These are phyloP conservation scores for Tetraselmis chui DNA, from an alignment of 139 green algal species.

Conservation along the genomic window DNA sequence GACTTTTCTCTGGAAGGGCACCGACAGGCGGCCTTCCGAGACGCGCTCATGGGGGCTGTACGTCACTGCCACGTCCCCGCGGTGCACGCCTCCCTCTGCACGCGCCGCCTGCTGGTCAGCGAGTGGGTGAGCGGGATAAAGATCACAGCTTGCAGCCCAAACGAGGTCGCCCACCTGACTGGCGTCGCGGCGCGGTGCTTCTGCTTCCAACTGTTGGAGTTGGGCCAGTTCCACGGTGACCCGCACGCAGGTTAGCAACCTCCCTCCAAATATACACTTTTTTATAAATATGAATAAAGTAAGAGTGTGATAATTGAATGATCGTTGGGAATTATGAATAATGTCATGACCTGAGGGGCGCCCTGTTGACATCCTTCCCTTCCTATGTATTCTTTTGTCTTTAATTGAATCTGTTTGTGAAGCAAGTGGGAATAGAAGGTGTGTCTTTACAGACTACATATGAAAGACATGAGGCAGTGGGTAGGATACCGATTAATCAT, in stretches of 20 bases:
- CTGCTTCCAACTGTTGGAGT: conserved; percentile 4
- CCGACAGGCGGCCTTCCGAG: conserved; percentile 1
- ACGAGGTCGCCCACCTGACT: neutral
- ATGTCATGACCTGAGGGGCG: too few species aligned
- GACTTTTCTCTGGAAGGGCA: conserved; percentile 9
- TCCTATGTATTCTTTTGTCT: too few species aligned
- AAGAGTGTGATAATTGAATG: too few species aligned
- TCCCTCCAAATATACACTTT: too few species aligned
- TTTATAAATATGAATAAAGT: too few species aligned
- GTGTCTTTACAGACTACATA: too few species aligned
- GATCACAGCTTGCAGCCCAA: neutral
- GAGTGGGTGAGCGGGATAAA: conserved; percentile 1
- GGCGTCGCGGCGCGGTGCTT: conserved; percentile 5
- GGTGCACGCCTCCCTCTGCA: neutral
- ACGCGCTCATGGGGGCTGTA: neutral
- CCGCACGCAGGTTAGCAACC: neutral
- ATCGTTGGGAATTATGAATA: too few species aligned
- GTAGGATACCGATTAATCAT: too few species aligned
- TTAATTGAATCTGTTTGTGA: too few species aligned
- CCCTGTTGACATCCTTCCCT: too few species aligned
- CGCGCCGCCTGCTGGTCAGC: neutral
- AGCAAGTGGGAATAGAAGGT: too few species aligned
- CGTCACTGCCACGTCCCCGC: neutral
- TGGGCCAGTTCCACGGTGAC: conserved; percentile 11
- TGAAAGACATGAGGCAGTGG: too few species aligned